Percentiles rank a stretch among this genome's conserved stretches.
Conservation (phyloP, 306 rosid genomes). For the Oxytropis ochrocephala region DNA sequence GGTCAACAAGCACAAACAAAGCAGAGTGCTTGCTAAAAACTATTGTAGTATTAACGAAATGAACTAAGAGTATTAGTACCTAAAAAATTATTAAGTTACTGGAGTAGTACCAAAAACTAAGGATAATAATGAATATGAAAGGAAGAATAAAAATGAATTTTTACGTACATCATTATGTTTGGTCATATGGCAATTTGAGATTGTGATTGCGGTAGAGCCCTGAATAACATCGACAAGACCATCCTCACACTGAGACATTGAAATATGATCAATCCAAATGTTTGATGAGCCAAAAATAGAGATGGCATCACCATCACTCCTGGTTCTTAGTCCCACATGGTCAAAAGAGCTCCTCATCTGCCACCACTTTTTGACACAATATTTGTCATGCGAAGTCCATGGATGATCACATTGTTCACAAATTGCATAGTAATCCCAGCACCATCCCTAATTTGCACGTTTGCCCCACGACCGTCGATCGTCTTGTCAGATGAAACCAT, state of each 20-base stretch:
- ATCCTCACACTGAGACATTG: constrained; percentile 51
- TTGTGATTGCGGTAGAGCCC: constrained; percentile 71
- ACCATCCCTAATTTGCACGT: constrained; percentile 48
- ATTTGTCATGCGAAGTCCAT: constrained; percentile 45
- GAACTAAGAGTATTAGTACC: too few relatives aligned
- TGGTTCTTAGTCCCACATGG: constrained; percentile 45
- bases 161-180: constrained; percentile 57
- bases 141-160: not conserved
- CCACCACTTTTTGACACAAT: constrained; percentile 31
- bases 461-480: constrained; percentile 78
- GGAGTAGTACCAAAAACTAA: too few relatives aligned
- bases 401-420: constrained; percentile 55
- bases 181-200: constrained; percentile 72
- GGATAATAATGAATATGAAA: not conserved
- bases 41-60: too few relatives aligned
- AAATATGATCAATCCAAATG: constrained; percentile 80
- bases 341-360: constrained; percentile 45
- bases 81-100: too few relatives aligned
- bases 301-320: constrained; percentile 75
- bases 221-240: constrained; percentile 68
- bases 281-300: constrained; percentile 57
- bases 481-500: constrained; percentile 63
- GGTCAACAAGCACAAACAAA: too few relatives aligned
- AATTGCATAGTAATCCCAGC: constrained; percentile 55
- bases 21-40: too few relatives aligned